A percentile compares a stretch with the other conserved stretches of the same genome.
Conservation (phyloP, 768 basidiomycete species). For the Pleurotus pulmonarius region DNA sequence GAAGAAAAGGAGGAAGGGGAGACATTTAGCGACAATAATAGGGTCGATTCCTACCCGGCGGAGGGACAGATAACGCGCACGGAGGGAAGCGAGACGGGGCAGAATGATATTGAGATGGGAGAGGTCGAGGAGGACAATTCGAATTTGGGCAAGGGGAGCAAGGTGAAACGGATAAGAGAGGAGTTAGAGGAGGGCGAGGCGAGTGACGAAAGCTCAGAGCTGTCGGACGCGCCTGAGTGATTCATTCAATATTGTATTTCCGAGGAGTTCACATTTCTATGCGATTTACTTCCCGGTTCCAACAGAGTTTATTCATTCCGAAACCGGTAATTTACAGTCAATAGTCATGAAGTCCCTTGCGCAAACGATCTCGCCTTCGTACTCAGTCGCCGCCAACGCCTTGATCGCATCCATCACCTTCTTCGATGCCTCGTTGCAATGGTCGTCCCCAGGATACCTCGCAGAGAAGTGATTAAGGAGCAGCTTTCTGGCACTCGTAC, state of each 20-base stretch:
- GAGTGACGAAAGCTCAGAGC: slow-evolving; percentile 72
- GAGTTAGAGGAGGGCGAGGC: slow-evolving; percentile 88
- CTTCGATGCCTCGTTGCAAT: slow-evolving; percentile 42
- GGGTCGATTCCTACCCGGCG: neutral
- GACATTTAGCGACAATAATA: slow-evolving; percentile 14
- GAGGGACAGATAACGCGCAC: slow-evolving; percentile 3
- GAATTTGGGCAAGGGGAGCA: slow-evolving; percentile 32
- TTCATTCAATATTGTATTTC: slow-evolving; percentile 17
- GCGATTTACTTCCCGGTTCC: slow-evolving; percentile 3
- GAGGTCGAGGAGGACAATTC: slow-evolving; percentile 75
- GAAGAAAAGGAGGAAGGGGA: slow-evolving; percentile 38
- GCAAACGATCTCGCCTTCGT: slow-evolving; percentile 56
- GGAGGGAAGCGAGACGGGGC: slow-evolving; percentile 14
- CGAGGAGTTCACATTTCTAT: slow-evolving; percentile 9
- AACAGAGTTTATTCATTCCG: slow-evolving; percentile 14
- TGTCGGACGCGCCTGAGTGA: slow-evolving; percentile 73
- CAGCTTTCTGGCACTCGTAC: slow-evolving; percentile 56
- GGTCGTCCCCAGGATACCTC: slow-evolving; percentile 68
- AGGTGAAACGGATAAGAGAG: slow-evolving; percentile 52
- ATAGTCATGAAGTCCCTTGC: slow-evolving; percentile 75
- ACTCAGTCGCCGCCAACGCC: slow-evolving; percentile 49
- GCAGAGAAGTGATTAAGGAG: slow-evolving; percentile 86
- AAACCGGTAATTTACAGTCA: slow-evolving; percentile 41
- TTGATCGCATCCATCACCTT: slow-evolving; percentile 63
- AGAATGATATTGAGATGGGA: slow-evolving; percentile 89